These are phyloP conservation scores for Boletus subcaerulescens DNA, from an alignment of 768 basidiomycete genomes.

Conservation along the genomic window DNA sequence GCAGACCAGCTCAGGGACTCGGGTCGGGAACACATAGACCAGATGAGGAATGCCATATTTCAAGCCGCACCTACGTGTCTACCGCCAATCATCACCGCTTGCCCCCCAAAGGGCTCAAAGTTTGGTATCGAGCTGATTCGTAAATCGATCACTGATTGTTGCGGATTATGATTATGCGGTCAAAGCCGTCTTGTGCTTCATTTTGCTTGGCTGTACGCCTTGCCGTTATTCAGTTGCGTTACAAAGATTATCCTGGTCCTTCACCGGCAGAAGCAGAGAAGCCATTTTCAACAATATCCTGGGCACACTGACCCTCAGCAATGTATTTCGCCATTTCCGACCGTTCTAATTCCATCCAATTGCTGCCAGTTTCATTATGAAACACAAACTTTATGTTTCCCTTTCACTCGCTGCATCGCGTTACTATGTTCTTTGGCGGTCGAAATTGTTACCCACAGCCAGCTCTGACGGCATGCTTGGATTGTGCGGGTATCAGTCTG, in stretches of 20 bases:
- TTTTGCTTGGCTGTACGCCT: neutral
- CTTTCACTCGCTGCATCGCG: neutral
- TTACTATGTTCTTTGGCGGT: too few relatives aligned
- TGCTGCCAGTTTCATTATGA: neutral
- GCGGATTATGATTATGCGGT: slow-evolving; percentile 36
- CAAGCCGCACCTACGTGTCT: slow-evolving; percentile 57
- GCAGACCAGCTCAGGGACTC: slow-evolving; percentile 47
- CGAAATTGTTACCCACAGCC: neutral
- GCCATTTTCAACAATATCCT: too few relatives aligned
- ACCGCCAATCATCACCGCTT: slow-evolving; percentile 57
- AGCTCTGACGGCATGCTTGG: slow-evolving; percentile 6
- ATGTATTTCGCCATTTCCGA: neutral
- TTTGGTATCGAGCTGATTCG: slow-evolving; percentile 59
- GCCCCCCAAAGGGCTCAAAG: slow-evolving; percentile 44
- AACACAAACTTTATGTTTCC: neutral
- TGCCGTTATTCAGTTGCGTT: neutral
- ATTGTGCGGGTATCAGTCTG: slow-evolving; percentile 5
- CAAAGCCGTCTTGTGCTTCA: neutral
- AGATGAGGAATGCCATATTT: slow-evolving; percentile 51
- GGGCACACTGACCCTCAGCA: too few relatives aligned
- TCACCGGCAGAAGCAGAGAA: too few relatives aligned
- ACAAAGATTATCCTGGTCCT: neutral
- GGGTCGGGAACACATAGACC: slow-evolving; percentile 35
- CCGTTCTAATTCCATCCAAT: too few relatives aligned
- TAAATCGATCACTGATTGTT: slow-evolving; percentile 57